Conservation (phyloP, 805 yeast genomes). For the Ogataea glucozyma region DNA sequence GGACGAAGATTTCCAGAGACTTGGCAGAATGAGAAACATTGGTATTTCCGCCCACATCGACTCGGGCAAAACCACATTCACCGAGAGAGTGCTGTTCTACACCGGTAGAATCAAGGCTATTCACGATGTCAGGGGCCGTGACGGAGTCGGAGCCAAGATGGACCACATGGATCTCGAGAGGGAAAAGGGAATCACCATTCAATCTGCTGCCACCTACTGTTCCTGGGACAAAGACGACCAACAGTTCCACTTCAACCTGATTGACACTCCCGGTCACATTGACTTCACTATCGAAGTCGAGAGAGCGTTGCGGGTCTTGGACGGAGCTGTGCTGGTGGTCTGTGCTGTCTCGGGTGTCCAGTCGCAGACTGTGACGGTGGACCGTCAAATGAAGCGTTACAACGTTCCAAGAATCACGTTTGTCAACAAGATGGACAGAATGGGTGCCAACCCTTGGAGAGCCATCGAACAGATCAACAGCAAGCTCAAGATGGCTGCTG, state of each 20-base stretch:
- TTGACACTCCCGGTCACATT: constrained; percentile 98
- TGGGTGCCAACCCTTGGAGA: constrained; percentile 97
- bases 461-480: constrained; percentile 88
- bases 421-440: constrained; percentile 97
- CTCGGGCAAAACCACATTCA: constrained; percentile 96
- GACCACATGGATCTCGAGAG: constrained; percentile 98
- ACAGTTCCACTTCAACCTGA: constrained; percentile 85
- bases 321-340: constrained; percentile 97
- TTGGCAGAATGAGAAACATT: constrained; percentile 77
- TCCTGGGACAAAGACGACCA: constrained; percentile 80
- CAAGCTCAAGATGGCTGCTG: constrained; percentile 91
- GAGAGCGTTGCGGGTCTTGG: constrained; percentile 95
- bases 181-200: constrained; percentile 98
- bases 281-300: constrained; percentile 99
- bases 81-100: constrained; percentile 93
- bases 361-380: constrained; percentile 97
- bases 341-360: constrained; percentile 99
- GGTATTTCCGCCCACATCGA: constrained; percentile 99
- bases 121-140: constrained; percentile 96
- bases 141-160: constrained; percentile 98
- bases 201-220: constrained; percentile 98
- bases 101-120: constrained; percentile 97
- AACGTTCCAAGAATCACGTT: constrained; percentile 96
- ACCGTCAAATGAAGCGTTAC: constrained; percentile 97
- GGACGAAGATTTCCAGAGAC: constrained; percentile 51